A percentile compares a stretch with the other conserved stretches of the same genome.
Conservation (phyloP, 140 eudicot species). For the Oenanthe javanica region DNA sequence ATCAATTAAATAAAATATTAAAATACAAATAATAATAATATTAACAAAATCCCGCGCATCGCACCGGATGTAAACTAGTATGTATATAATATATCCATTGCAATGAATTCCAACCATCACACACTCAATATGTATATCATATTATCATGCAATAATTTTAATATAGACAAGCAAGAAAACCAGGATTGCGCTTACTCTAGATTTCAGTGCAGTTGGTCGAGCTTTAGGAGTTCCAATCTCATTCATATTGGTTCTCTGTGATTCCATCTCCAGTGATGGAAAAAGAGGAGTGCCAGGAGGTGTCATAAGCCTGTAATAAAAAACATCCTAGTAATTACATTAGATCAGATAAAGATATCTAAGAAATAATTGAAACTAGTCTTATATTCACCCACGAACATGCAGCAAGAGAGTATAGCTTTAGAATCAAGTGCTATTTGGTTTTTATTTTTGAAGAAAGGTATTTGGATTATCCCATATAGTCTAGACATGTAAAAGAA, state of each 20-base stretch:
- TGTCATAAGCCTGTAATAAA: conserved; percentile 77
- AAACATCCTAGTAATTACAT: conserved; percentile 12
- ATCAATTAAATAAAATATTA: no score
- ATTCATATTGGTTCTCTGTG: conserved; percentile 48
- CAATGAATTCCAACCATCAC: neutral
- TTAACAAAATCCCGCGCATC: no score
- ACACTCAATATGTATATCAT: neutral
- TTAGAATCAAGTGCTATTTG: neutral
- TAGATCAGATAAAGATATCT: neutral
- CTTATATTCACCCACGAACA: neutral
- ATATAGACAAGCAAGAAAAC: neutral
- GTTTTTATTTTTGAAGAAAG: no score
- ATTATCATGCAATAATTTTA: neutral
- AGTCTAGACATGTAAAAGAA: neutral
- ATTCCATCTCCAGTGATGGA: conserved; percentile 86
- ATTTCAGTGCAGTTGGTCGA: conserved; percentile 80
- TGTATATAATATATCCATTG: neutral
- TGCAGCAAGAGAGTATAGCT: neutral
- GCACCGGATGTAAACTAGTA: neutral
- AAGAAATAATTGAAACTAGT: neutral
- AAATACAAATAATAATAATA: no score
- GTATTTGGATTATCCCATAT: neutral
- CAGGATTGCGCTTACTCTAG: conserved; percentile 56
- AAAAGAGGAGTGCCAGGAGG: conserved; percentile 99
- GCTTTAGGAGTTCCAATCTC: conserved; percentile 76